Percentiles rank a stretch among this genome's conserved stretches.
phyloP scores from a whole-genome alignment of 176 grass and related monocot genomes.

The Oryza longistaminata region DNA sequence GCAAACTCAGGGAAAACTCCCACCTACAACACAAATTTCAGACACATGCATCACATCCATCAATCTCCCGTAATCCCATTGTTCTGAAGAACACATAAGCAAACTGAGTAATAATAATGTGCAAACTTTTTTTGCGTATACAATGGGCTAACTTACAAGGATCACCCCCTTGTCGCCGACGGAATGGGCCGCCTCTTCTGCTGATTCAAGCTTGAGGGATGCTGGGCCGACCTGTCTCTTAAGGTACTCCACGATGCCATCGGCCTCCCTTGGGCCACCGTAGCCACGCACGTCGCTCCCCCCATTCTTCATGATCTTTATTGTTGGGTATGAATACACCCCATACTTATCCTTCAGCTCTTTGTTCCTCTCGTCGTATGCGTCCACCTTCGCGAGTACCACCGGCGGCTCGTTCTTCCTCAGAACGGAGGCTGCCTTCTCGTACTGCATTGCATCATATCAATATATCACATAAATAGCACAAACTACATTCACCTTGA shows the following conservation, averaged over 20 bases:
- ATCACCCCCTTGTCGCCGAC: slow-evolving; percentile 55
- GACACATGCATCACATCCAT: neutral
- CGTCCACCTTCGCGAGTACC: slow-evolving; percentile 70
- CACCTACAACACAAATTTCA: slow-evolving; percentile 51
- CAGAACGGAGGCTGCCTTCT: slow-evolving; percentile 66
- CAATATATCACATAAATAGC: slow-evolving; percentile 15
- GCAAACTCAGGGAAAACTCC: slow-evolving; percentile 80
- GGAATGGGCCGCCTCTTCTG: slow-evolving; percentile 32
- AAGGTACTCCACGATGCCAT: slow-evolving; percentile 76
- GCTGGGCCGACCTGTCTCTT: slow-evolving; percentile 69
- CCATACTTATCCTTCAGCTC: slow-evolving; percentile 70
- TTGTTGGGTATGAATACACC: slow-evolving; percentile 55
- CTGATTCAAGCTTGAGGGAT: slow-evolving; percentile 61
- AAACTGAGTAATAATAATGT: neutral
- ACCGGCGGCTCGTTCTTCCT: slow-evolving; percentile 51
- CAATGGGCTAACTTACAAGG: slow-evolving; percentile 56
- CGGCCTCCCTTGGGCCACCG: slow-evolving; percentile 62
- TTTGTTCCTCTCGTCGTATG: slow-evolving; percentile 63
- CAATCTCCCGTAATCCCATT: neutral
- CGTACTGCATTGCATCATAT: slow-evolving; percentile 63
- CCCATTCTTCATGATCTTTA: slow-evolving; percentile 74
- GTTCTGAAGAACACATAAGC: slow-evolving; percentile 1
- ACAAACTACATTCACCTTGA: neutral
- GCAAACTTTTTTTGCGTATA: slow-evolving; percentile 32
- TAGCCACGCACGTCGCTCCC: slow-evolving; percentile 49